Evolutionary conservation across 306 rosid species (phyloP), one percentile per base, ranked within the genome.

Genomic region (Geum urbanum): DNA sequence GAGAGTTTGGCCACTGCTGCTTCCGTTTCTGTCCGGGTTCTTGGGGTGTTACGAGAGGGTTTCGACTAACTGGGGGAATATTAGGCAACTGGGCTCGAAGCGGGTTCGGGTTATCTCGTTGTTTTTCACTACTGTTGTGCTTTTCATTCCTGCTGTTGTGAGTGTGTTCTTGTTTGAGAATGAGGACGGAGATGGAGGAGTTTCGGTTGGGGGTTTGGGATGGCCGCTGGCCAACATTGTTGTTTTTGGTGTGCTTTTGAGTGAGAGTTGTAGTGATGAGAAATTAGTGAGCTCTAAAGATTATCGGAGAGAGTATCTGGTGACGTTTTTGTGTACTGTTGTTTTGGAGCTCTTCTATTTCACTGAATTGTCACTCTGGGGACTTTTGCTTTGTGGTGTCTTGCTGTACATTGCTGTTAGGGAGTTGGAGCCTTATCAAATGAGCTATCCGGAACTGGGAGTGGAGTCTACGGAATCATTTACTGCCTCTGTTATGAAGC

Each of bases 201-300:
- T 88, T 62, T 72, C 88, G 10, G 5, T 85, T 45, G 84, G 84
- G 45, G 76, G 72, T 72, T 74, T 90, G 74, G 79, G 72, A 54
- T 92, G 97, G 97, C 98, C 96, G 35, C 72, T 92, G 40, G 94
- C 80, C 1, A 90, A 90, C 77, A 92, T 96, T 0, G 96, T 88
- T 61, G 81, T 90, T 72, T 92, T 92, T 16, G 94, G 96, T 4
- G 98, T 92, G 18, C 87, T 92, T 58, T 74, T 92, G 79, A 89
- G 75, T 27, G 97, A 90, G 64, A 86, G 68, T 71, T 88, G 1
- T 66, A 76, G 83, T 50, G 83, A 81, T 74, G 91, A 85, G 56
- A 80, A 77, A 71, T 20, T 72, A 14, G 65, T 75, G 10, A 82
- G 70, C 72, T 85, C 85, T 5, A 88, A 81, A n/a, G 96, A 90